phyloP scores from a whole-genome alignment of 148 eudicot species.

The Arbutus unedo region DNA sequence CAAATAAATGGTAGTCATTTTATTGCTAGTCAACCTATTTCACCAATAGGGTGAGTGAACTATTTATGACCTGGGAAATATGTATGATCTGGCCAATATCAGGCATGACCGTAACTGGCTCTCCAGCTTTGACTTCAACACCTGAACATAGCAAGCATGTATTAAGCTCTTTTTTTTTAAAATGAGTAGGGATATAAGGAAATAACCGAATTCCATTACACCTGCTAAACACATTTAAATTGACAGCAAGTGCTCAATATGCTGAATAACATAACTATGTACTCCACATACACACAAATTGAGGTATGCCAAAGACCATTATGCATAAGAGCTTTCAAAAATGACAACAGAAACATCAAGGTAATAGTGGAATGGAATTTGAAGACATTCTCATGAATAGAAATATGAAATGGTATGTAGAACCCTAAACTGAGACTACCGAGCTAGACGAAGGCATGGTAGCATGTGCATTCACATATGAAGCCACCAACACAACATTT shows the following conservation, averaged over 20 bases:
- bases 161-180: background rate
- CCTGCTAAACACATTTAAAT: background rate
- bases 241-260: background rate
- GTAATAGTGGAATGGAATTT: background rate
- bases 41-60: background rate
- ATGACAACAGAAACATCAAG: background rate
- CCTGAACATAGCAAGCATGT: slow-evolving; percentile 32
- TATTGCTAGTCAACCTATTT: slow-evolving; percentile 8
- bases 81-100: slow-evolving; percentile 43
- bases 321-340: background rate
- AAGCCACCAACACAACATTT: background rate
- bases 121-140: slow-evolving; percentile 64
- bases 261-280: background rate
- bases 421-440: background rate
- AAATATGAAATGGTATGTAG: background rate
- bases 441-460: background rate
- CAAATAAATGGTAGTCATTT: background rate
- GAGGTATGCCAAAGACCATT: background rate
- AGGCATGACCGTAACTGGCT: slow-evolving; percentile 38
- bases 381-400: background rate
- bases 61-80: slow-evolving; percentile 50
- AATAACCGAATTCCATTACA: background rate
- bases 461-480: background rate
- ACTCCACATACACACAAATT: background rate
- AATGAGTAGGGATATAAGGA: background rate